Evolutionary conservation across 2,329 filamentous ascomycete species (phyloP), one percentile per base, ranked within the genome.

Genomic region (Thelonectria discophora): DNA sequence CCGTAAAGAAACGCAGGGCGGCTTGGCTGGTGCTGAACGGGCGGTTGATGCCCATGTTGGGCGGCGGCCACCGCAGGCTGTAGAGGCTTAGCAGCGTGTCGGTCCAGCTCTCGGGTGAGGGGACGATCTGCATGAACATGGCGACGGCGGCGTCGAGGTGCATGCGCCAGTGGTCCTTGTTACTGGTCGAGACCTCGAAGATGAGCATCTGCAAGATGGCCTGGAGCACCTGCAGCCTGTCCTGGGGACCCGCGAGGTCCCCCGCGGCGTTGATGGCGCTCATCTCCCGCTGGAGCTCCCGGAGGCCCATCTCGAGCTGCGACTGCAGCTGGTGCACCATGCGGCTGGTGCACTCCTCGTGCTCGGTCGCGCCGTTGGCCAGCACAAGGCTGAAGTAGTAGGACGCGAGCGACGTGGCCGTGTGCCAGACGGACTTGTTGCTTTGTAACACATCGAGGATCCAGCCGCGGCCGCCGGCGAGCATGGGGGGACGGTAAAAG

Each of bases 401-500:
- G 1, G 83, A 81, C 1, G 83, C 82, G 20, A 88, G 78, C 24
- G 84, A 83, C 17, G 88, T 76, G 48, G 82, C 80, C 2, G 84
- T 83, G 71, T 88, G 84, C 72, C 84, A 87, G 18, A 88, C 78
- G 1, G 84, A 79, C 63, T 82, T 84, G 73, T 86, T 88, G 61
- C 80, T 82, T 57, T 84, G 79, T 10, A 89, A 77, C 43, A 86
- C 76, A 30, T 84, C 81, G 37, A 89, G 75, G 27, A 89, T 77
- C 87, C 87, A 90, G 24, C 83, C 81, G 50, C 84, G 81, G 13
- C 86, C 87, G n/a, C 85, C 83, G 58, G 84, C 78, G 3, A 85
- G 77, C 6, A 87, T 70, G 2, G 79, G 78, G 1, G 87, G 87
- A 3, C 81, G 81, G 73, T 89, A 89, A 70, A 88, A 86, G 2